Conservation (phyloP, 2,329 filamentous ascomycete genomes). For the Clarireedia sp. region DNA sequence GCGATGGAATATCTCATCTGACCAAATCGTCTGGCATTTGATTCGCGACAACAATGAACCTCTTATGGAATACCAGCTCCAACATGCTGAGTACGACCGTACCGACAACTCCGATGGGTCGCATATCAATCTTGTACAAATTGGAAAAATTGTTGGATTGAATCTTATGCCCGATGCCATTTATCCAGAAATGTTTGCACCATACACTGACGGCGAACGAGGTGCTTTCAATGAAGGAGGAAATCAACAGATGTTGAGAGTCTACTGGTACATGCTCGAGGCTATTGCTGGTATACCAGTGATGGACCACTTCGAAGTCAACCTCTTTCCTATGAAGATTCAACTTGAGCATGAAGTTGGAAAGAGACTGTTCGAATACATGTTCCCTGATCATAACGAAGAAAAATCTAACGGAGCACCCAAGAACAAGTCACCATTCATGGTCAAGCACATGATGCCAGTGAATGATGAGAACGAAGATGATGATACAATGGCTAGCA, state of each 20-base stretch:
- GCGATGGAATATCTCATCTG: constrained; percentile 87
- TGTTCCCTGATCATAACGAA: constrained; percentile 72
- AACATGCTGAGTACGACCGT: constrained; percentile 85
- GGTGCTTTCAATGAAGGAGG: constrained; percentile 43
- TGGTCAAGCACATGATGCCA: constrained; percentile 44
- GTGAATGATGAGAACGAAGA: constrained; percentile 28
- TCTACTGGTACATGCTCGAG: constrained; percentile 98
- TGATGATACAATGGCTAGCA: constrained; percentile 28
- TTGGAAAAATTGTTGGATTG: constrained; percentile 79
- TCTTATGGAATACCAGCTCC: constrained; percentile 85
- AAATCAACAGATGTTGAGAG: constrained; percentile 76
- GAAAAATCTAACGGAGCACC: constrained; percentile 30
- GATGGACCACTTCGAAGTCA: constrained; percentile 94
- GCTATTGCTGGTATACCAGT: constrained; percentile 96
- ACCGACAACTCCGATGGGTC: constrained; percentile 97
- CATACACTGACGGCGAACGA: constrained; percentile 67
- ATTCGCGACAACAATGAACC: constrained; percentile 81
- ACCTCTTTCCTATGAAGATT: constrained; percentile 84
- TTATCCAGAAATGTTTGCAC: constrained; percentile 92
- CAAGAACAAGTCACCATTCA: constrained; percentile 55
- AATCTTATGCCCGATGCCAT: constrained; percentile 86
- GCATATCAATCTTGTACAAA: constrained; percentile 84
- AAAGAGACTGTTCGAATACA: constrained; percentile 91
- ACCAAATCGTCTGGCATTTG: constrained; percentile 95
- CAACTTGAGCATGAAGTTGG: constrained; percentile 90